Evolutionary conservation across 306 rosid species (phyloP).

Genomic region (Alnus rubra): DNA sequence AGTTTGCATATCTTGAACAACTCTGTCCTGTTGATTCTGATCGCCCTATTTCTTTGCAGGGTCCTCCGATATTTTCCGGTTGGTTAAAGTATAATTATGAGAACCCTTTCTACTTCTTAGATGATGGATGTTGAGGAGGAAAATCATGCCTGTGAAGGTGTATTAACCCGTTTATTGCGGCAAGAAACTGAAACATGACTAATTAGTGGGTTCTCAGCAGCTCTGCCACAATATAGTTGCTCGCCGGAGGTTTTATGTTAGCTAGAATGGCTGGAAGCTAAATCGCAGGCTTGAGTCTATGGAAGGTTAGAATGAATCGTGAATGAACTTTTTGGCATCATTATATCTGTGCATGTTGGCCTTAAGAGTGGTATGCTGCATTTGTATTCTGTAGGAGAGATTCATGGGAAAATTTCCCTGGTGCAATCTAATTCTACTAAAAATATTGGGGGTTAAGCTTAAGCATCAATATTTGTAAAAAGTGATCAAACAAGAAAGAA

Average conservation of each 20-base stretch:
- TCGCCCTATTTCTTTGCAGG: conserved; percentile 35
- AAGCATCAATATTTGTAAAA: background rate
- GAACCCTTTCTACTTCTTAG: background rate
- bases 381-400: background rate
- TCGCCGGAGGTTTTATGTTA: background rate
- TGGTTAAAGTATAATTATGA: conserved; percentile 15
- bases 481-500: background rate
- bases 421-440: background rate
- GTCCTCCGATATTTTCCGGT: conserved; percentile 23
- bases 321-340: background rate
- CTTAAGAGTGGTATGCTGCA: background rate
- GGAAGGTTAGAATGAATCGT: background rate
- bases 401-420: background rate
- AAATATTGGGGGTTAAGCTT: background rate
- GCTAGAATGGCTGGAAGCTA: background rate
- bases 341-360: background rate
- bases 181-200: background rate
- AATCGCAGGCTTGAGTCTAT: background rate
- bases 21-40: conserved; percentile 14
- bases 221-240: background rate
- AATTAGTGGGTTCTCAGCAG: background rate
- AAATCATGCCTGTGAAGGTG: background rate
- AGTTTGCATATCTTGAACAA: conserved; percentile 4
- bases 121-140: background rate
- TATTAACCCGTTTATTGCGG: background rate